These are phyloP conservation scores for Gautieria morchelliformis DNA, from an alignment of 768 basidiomycete species.

Conservation along the genomic window DNA sequence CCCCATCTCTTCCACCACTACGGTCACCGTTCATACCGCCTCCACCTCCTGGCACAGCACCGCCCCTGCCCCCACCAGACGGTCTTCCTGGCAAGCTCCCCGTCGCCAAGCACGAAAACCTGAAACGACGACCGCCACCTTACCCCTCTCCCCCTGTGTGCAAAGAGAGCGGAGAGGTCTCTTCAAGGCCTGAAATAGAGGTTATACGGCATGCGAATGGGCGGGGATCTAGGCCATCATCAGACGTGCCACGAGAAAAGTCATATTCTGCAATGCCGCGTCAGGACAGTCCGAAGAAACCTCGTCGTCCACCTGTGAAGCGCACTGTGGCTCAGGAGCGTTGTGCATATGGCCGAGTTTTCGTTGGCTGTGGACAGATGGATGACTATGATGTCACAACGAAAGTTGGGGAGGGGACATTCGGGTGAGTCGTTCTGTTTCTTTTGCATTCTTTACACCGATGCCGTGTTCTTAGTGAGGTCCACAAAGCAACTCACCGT, in stretches of 20 bases:
- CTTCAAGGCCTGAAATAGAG: constrained; percentile 8
- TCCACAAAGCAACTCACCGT: constrained; percentile 76
- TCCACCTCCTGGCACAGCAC: constrained; percentile 8
- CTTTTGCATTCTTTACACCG: constrained; percentile 10
- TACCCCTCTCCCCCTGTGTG: not conserved
- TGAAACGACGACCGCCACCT: not conserved
- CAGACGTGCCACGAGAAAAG: not conserved
- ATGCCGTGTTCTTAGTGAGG: constrained; percentile 46
- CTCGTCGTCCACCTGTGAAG: constrained; percentile 34
- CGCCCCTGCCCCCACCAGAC: not conserved
- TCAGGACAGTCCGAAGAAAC: constrained; percentile 12
- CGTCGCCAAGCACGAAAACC: too few relatives aligned
- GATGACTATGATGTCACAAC: constrained; percentile 71
- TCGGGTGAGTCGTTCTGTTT: constrained; percentile 56
- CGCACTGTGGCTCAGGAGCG: constrained; percentile 57
- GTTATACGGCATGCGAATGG: constrained; percentile 20
- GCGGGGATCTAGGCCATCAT: constrained; percentile 17
- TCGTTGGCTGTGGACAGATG: constrained; percentile 62
- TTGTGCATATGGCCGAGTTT: constrained; percentile 55
- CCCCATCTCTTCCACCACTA: constrained; percentile 14
- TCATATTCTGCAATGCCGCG: constrained; percentile 6
- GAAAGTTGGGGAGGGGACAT: constrained; percentile 94
- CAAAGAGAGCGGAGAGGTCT: too few relatives aligned
- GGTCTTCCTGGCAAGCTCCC: too few relatives aligned
- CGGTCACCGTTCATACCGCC: constrained; percentile 13